Evolutionary conservation across 495 filamentous ascomycete genomes (phyloP), one percentile per base, ranked within the genome.

Genomic region (Cenococcum geophilum): DNA sequence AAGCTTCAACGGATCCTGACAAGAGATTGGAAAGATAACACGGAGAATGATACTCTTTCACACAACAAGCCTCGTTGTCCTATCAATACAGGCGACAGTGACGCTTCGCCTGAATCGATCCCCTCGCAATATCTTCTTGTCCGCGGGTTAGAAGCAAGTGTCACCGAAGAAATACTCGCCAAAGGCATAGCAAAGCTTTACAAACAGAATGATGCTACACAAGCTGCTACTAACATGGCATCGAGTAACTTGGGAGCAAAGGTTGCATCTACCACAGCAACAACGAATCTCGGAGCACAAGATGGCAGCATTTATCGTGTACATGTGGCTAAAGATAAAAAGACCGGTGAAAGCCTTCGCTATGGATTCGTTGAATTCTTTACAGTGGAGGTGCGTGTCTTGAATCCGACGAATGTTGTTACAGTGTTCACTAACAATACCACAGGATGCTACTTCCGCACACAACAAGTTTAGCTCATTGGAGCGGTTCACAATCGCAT

Each of bases 331-430:
- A 82, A 89, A 51, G 88, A 93, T 66, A 79, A 87, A 61, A 79
- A 78, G 50, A 86, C 77, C 20, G 83, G 89, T 58, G 87, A 91
- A 54, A 91, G 86, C 59, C 92, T 89, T 85, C 82, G 86, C 51
- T 96, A 89, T 67, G 91, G 91, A 0, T 96, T 96, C 70, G 91
- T 88, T 22, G 91, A 96, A 71, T 96, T 92, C 69, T 83, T 81
- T n/a, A 88, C 72, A 34, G 73, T 80, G 27, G 75, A 79, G 66
- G 81, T 82, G 76, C 55, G 71, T 42, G 45, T 18, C 18, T 16
- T 54, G 47, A 18, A 50, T 22, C 27, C 10, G 32, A 6, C 11
- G 43, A n/a, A 27, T 6, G 34, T 47, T 16, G 21, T 22, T 35
- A 10, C 36, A 32, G 27, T 6, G 6, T 32, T 32, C 6, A 32